phyloP scores from a whole-genome alignment of 2,329 filamentous ascomycete genomes.

The Hypoxylon sp. region DNA sequence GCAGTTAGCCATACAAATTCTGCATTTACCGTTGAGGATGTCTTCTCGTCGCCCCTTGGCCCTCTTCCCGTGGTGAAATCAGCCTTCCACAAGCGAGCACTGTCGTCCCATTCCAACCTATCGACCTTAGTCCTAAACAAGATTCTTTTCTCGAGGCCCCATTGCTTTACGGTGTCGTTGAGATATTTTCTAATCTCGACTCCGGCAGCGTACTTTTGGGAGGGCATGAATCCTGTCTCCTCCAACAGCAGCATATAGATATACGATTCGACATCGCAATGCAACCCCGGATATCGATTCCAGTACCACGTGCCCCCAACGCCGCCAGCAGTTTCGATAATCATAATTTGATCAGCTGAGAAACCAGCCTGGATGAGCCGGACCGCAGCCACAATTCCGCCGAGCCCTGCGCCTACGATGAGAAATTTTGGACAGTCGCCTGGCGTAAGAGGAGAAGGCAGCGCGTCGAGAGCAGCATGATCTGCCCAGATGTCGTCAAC shows the following conservation, averaged over 20 bases:
- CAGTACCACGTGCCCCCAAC: constrained; percentile 67
- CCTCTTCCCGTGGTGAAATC: constrained; percentile 50
- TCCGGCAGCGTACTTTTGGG: constrained; percentile 56
- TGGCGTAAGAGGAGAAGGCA: constrained; percentile 38
- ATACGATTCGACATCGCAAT: constrained; percentile 71
- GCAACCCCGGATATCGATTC: constrained; percentile 64
- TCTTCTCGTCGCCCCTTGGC: constrained; percentile 41
- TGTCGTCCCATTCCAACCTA: constrained; percentile 62
- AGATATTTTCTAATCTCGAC: constrained; percentile 61
- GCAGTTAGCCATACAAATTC: constrained; percentile 58
- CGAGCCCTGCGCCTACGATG: constrained; percentile 49
- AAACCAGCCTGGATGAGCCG: constrained; percentile 55
- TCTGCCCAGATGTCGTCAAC: constrained; percentile 51
- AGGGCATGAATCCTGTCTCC: constrained; percentile 71
- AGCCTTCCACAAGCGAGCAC: constrained; percentile 44
- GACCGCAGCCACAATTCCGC: constrained; percentile 47
- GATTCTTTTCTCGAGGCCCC: constrained; percentile 57
- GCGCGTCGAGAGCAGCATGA: constrained; percentile 50
- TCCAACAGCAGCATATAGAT: constrained; percentile 72
- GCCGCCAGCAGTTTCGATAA: constrained; percentile 59
- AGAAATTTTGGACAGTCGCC: constrained; percentile 50
- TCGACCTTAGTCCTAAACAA: constrained; percentile 63
- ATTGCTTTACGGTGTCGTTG: constrained; percentile 60
- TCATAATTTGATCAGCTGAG: constrained; percentile 55
- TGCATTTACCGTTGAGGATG: constrained; percentile 53